Conservation (phyloP, 192 early-diverging fungal species). For the Linnemannia hyalina region DNA sequence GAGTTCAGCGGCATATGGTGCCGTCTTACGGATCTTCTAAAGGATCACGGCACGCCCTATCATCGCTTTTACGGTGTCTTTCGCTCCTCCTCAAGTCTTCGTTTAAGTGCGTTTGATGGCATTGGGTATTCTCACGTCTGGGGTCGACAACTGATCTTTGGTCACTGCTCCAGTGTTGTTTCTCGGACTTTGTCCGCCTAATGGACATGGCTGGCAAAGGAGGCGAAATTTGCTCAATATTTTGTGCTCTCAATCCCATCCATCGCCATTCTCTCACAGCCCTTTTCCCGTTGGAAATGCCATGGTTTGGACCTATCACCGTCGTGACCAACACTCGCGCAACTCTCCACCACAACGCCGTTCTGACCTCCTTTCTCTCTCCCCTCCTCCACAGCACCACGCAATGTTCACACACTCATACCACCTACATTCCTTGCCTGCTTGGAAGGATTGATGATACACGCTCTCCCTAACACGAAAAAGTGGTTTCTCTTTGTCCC, state of each 20-base stretch:
- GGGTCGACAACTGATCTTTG: neutral
- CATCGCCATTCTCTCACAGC: neutral
- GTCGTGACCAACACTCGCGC: neutral
- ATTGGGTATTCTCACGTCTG: neutral
- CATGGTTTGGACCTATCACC: slow-evolving; percentile 5
- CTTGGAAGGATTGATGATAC: slow-evolving; percentile 3
- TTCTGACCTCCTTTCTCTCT: neutral
- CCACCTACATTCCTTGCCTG: neutral
- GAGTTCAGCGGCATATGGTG: neutral
- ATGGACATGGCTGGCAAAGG: slow-evolving; percentile 1
- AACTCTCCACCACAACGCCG: slow-evolving; percentile 1
- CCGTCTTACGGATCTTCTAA: neutral
- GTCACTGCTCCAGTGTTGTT: neutral
- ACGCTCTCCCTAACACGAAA: neutral
- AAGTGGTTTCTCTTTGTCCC: neutral
- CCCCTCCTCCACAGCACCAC: neutral
- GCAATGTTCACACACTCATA: neutral
- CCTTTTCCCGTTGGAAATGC: slow-evolving; percentile 4
- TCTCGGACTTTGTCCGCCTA: neutral
- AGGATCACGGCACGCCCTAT: neutral
- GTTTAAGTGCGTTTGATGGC: neutral
- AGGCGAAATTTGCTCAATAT: slow-evolving; percentile 9
- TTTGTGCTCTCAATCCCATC: slow-evolving; percentile 7
- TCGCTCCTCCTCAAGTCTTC: neutral
- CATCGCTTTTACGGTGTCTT: neutral